phyloP scores from a whole-genome alignment of 106 monocot genomes.

The Dioscorea alata region DNA sequence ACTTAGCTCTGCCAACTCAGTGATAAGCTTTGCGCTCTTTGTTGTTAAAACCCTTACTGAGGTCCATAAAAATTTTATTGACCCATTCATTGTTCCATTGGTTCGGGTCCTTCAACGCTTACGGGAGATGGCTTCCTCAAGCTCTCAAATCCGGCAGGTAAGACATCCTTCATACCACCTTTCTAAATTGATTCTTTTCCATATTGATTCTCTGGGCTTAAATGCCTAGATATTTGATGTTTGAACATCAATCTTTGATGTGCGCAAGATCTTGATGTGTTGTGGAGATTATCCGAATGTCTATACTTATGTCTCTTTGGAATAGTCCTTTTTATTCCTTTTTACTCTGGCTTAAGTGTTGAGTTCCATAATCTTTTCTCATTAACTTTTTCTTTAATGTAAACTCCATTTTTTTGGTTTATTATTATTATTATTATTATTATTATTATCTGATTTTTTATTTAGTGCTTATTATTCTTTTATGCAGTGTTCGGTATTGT shows the following conservation, averaged over 20 bases:
- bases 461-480: too few relatives aligned
- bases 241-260: too few relatives aligned
- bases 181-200: too few relatives aligned
- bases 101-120: constrained; percentile 95
- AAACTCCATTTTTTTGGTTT: neutral
- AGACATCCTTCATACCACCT: neutral
- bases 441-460: too few relatives aligned
- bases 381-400: too few relatives aligned
- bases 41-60: constrained; percentile 70
- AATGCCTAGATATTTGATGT: too few relatives aligned
- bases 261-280: too few relatives aligned
- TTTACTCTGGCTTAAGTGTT: neutral
- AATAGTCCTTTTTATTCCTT: neutral
- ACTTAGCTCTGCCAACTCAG: constrained; percentile 61
- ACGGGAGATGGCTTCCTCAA: constrained; percentile 73
- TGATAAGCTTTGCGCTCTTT: constrained; percentile 85
- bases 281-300: neutral
- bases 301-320: constrained; percentile 1
- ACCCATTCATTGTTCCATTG: constrained; percentile 69
- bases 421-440: neutral
- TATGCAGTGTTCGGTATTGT: too few relatives aligned
- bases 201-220: too few relatives aligned
- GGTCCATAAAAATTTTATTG: constrained; percentile 80
- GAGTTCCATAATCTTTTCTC: too few relatives aligned
- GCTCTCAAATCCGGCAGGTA: constrained; percentile 79